phyloP scores from a whole-genome alignment of 768 basidiomycete species.

The Macrolepiota albuminosa region DNA sequence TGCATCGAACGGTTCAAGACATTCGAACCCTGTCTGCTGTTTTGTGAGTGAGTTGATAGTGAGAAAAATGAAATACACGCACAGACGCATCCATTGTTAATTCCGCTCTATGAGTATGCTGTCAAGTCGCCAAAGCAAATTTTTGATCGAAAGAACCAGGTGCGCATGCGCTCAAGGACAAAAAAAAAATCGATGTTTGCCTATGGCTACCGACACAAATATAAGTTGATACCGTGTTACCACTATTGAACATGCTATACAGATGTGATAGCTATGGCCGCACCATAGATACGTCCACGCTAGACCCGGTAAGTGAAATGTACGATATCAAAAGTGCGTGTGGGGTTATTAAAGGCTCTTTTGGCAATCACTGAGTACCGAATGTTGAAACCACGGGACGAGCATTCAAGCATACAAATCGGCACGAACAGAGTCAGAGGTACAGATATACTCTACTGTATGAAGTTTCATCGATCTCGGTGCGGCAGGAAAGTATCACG shows the following conservation, averaged over 20 bases:
- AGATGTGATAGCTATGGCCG: no score
- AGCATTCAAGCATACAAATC: neutral
- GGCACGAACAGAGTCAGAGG: no score
- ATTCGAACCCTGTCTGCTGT: conserved; percentile 66
- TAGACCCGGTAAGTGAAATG: no score
- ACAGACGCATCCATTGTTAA: conserved; percentile 23
- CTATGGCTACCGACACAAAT: neutral
- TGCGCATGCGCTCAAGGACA: neutral
- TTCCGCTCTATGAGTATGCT: neutral
- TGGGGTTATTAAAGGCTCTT: no score
- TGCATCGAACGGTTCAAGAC: conserved; percentile 76
- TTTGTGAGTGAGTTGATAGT: conserved; percentile 24
- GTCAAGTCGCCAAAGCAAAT: neutral
- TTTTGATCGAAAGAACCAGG: no score
- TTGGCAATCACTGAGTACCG: no score
- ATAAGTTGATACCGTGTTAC: neutral
- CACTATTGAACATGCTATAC: no score
- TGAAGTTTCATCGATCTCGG: no score
- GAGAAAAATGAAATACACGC: conserved; percentile 11
- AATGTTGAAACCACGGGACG: no score
- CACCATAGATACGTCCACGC: no score
- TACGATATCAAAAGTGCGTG: no score
- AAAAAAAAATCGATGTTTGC: conserved; percentile 6
- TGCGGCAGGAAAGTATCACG: neutral
- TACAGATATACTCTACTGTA: no score